Base-by-base conservation (phyloP, 768 basidiomycete genomes). In the Phylloporus sp. region DNA sequence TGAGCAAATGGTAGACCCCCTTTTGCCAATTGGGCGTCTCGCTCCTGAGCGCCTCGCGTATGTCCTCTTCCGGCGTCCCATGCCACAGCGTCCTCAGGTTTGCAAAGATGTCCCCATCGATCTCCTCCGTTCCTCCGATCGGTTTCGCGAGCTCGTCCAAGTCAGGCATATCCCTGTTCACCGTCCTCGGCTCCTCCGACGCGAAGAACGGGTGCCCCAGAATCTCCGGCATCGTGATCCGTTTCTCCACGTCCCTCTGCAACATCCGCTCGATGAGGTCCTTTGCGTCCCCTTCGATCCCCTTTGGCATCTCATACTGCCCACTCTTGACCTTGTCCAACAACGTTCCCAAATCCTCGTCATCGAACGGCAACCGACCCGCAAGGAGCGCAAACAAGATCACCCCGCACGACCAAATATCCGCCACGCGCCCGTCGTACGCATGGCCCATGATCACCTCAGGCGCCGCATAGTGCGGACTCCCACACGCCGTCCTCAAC, bases 341-440 rank as follows among this genome's bases (percentile, higher is more conserved):
- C n/a, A 98, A 72, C 10, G 76, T 69, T 3, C 77, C 74, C 38
- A 86, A 74, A 59, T 94, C 84, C 54, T 93, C 88, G 61, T 94
- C 86, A 62, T 97, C 92, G 59, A 97, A 97, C 1, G 94, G 94
- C n/a, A 96, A 74, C 34, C 79, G 75, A 6, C 92, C 91, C 5
- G 82, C 80, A 31, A 97, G 74, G n/a, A 98, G 72, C 17, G 91
- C 90, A 57, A 82, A 91, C 45, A 98, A 77, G 54, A 95, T 92
- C 61, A 98, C 81, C 46, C 94, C 94, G 59, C 93, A 94, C 32
- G 92, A 95, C 94, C 94, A 97, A 62, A 94, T 90, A 67, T 98
- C 94, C 17, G 91, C 82, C n/a, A 80, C 75, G 3, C 83, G 78
- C 8, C 93, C 94, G 57, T 91, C 78, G 65, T 97, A 98, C 5